Evolutionary conservation across 1,139 yeast genomes (phyloP).

Genomic region (Meyerozyma smithsonii): DNA sequence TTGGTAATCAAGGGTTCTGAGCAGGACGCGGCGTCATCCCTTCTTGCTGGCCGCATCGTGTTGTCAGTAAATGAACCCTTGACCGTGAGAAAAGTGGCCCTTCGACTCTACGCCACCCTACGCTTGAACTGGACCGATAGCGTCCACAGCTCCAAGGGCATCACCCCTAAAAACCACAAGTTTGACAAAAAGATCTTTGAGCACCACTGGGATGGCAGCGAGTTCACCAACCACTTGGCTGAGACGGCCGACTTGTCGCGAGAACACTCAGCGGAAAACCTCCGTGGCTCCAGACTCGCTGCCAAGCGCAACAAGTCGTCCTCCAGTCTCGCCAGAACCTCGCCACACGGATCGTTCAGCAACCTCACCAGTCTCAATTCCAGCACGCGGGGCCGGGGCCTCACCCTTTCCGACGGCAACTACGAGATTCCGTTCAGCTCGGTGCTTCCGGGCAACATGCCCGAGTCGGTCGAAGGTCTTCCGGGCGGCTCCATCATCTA

Average conservation of each 20-base stretch:
- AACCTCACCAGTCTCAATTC: conserved; percentile 8
- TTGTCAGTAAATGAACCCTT: conserved; percentile 75
- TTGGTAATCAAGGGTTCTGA: conserved; percentile 74
- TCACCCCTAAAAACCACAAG: conserved; percentile 45
- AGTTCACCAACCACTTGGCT: conserved; percentile 26
- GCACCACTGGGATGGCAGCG: conserved; percentile 70
- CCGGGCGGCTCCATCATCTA: conserved; percentile 82
- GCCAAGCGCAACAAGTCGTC: conserved; percentile 1
- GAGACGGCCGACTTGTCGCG: not conserved
- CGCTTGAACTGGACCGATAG: conserved; percentile 55
- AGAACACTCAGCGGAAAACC: not conserved
- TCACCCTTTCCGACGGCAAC: conserved; percentile 62
- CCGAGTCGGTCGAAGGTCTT: conserved; percentile 88
- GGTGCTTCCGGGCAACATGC: conserved; percentile 76
- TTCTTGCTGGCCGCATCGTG: conserved; percentile 73
- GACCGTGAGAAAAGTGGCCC: conserved; percentile 54
- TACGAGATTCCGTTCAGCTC: conserved; percentile 89
- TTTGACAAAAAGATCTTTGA: conserved; percentile 69
- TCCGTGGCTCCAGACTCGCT: not conserved
- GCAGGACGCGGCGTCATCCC: conserved; percentile 72
- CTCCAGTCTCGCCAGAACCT: not conserved
- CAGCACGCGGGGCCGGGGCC: conserved; percentile 14
- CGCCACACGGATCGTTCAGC: conserved; percentile 4
- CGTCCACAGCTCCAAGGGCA: conserved; percentile 41
- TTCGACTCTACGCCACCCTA: conserved; percentile 63